Evolutionary conservation across 139 green algal species (phyloP), one percentile per base, ranked within the genome.

Genomic region (Diplosphaera chodatii): DNA sequence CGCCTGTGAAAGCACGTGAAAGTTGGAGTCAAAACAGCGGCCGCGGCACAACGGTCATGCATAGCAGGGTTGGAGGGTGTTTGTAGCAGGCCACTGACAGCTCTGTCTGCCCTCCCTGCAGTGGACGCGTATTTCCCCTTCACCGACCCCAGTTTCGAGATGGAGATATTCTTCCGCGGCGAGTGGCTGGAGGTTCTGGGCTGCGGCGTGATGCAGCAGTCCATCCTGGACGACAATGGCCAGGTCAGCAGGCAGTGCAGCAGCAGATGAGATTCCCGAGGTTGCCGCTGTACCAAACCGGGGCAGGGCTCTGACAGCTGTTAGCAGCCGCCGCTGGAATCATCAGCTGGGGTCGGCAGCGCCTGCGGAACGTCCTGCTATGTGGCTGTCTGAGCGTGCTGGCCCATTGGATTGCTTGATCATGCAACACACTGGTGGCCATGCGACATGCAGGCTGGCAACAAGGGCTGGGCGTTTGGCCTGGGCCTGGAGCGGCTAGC

Each of bases 111-210:
- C 15, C 63, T 37, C 31, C 64, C 16, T 59, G 48, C 48, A 59
- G 87, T 97, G 33, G 95, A 98, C 66, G 89, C 91, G 0, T 99
- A 99, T 84, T 99, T 99, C 68, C 96, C 96, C 32, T 99, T 99
- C 90, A 99, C 96, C 20, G 85, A 99, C 13, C 95, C 95, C 2
- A 96, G 88, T 0, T 96, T 91, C 55, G 95, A 99, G 83, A 90
- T 99, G 34, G 95, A 99, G 77, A 98, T 99, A 63, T 97, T 96
- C 80, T 99, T 97, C 88, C 94, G 97, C 23, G 94, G 89, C 29
- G 84, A 98, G 80, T 98, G 94, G 94, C 81, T 99, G 31, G 96
- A 99, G 84, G 96, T 99, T 69, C 89, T 99, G 30, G 95, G 95
- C 25, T 99, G 95, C 77, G 95, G 95, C 33, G 92, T 98, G 23